phyloP scores from a whole-genome alignment of 2,329 filamentous ascomycete species.

The Fusarium fujikuroi region DNA sequence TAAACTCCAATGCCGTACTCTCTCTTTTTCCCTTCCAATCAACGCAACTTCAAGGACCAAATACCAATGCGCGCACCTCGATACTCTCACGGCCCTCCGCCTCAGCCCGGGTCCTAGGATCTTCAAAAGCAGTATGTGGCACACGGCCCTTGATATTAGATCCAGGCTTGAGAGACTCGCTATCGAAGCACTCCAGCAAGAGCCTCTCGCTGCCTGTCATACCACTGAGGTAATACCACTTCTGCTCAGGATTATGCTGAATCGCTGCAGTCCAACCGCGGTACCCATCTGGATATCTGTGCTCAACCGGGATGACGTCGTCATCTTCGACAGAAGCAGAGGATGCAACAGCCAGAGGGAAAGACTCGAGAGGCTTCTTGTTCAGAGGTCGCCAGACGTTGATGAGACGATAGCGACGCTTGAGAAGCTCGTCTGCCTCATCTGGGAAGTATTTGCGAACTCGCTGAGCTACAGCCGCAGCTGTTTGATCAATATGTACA shows the following conservation, averaged over 20 bases:
- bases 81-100: conserved; percentile 85
- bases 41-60: conserved; percentile 64
- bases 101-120: conserved; percentile 75
- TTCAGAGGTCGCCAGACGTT: conserved; percentile 84
- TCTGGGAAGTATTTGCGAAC: conserved; percentile 73
- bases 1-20: background rate
- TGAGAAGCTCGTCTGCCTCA: conserved; percentile 74
- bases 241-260: conserved; percentile 67
- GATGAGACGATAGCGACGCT: conserved; percentile 80
- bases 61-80: conserved; percentile 86
- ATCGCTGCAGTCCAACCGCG: conserved; percentile 81
- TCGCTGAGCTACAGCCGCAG: conserved; percentile 70
- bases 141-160: conserved; percentile 65
- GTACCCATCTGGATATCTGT: conserved; percentile 72
- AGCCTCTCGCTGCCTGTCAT: conserved; percentile 80
- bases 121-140: conserved; percentile 82
- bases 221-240: conserved; percentile 84
- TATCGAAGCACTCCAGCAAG: conserved; percentile 83
- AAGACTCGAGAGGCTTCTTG: conserved; percentile 69
- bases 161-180: conserved; percentile 62
- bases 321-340: conserved; percentile 68
- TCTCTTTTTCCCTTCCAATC: background rate
- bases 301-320: conserved; percentile 78
- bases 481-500: conserved; percentile 88
- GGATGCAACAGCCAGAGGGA: conserved; percentile 75